Percentiles rank a stretch among this genome's conserved stretches.
These are phyloP conservation scores for Cytospora schulzeri DNA, from an alignment of 2,329 filamentous ascomycete genomes.

Conservation along the genomic window DNA sequence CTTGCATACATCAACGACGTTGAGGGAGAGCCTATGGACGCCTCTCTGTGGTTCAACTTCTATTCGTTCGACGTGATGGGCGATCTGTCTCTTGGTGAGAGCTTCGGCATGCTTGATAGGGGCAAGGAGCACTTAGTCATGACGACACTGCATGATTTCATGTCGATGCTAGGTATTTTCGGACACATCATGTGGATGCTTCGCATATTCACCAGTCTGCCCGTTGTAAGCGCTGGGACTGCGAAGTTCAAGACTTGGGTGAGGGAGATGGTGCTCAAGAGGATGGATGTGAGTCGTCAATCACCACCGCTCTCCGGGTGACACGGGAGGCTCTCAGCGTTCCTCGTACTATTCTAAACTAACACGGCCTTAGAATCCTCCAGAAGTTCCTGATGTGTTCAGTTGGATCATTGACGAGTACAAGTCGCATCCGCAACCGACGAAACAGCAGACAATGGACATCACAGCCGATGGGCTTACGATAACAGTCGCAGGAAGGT, in stretches of 20 bases:
- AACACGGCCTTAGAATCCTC: slow-evolving; percentile 13
- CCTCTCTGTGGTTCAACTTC: slow-evolving; percentile 39
- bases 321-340: background rate
- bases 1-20: slow-evolving; percentile 31
- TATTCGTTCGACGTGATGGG: slow-evolving; percentile 31
- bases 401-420: slow-evolving; percentile 23
- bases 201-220: background rate
- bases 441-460: slow-evolving; percentile 8
- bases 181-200: slow-evolving; percentile 18
- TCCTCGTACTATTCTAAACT: background rate
- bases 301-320: background rate
- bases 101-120: slow-evolving; percentile 22
- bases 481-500: slow-evolving; percentile 23
- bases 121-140: slow-evolving; percentile 14
- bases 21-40: slow-evolving; percentile 33
- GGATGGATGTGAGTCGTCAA: slow-evolving; percentile 13
- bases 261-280: slow-evolving; percentile 12
- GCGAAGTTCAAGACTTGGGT: slow-evolving; percentile 20
- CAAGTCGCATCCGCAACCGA: slow-evolving; percentile 7
- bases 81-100: slow-evolving; percentile 21
- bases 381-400: slow-evolving; percentile 18
- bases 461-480: slow-evolving; percentile 13
- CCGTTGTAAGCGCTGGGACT: slow-evolving; percentile 10
- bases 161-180: slow-evolving; percentile 19
- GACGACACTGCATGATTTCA: slow-evolving; percentile 16